phyloP scores from a whole-genome alignment of 2,329 filamentous ascomycete genomes.

The Aspergillus spinulosporus region DNA sequence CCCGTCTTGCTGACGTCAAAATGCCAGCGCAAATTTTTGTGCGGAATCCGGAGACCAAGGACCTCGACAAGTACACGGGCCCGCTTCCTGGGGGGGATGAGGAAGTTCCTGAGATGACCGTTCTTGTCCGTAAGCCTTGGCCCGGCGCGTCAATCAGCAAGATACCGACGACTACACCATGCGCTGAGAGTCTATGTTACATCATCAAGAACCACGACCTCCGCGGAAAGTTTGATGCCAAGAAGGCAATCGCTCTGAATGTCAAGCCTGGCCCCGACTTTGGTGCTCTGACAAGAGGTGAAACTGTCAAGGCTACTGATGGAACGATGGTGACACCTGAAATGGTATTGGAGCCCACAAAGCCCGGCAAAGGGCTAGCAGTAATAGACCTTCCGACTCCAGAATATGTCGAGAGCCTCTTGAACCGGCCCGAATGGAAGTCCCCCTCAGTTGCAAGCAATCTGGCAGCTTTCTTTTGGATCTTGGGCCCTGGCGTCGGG shows the following conservation, averaged over 20 bases:
- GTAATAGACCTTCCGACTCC: conserved; percentile 74
- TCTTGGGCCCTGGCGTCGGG: conserved; percentile 68
- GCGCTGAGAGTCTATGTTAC: conserved; percentile 75
- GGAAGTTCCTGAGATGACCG: conserved; percentile 64
- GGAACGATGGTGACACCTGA: conserved; percentile 75
- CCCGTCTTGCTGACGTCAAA: conserved; percentile 64
- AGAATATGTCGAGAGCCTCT: conserved; percentile 68
- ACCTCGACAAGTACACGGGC: conserved; percentile 69
- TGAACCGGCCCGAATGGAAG: conserved; percentile 72
- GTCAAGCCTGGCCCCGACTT: conserved; percentile 63
- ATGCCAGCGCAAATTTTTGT: conserved; percentile 71
- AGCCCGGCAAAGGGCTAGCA: conserved; percentile 71
- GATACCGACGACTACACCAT: conserved; percentile 69
- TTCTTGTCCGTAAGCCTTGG: conserved; percentile 76
- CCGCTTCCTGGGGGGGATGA: conserved; percentile 59
- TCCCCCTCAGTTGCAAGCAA: conserved; percentile 64
- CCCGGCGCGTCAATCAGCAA: conserved; percentile 64
- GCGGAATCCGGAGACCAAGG: conserved; percentile 60
- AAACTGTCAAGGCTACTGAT: conserved; percentile 62
- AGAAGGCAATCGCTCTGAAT: conserved; percentile 64
- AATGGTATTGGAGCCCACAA: conserved; percentile 73
- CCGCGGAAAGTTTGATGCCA: conserved; percentile 75
- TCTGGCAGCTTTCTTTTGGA: conserved; percentile 74
- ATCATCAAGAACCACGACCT: conserved; percentile 74
- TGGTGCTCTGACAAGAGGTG: conserved; percentile 60